Evolutionary conservation across 257 asterid species (phyloP), one percentile per base, ranked within the genome.

Genomic region (Craterostigma plantagineum): DNA sequence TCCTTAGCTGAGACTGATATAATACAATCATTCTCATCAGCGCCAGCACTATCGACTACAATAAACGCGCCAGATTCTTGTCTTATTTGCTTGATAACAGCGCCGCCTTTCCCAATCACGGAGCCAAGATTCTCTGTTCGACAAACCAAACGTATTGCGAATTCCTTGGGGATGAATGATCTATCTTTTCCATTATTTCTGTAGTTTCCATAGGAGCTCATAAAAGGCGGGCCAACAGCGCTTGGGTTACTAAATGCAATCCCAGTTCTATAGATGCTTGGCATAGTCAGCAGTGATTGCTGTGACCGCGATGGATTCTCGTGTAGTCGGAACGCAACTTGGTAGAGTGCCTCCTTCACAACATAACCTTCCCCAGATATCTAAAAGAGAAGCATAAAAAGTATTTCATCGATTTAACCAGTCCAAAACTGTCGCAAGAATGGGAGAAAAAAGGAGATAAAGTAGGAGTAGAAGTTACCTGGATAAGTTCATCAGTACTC

Each of bases 71-170:
- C 96, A 0, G 94, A 75, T 57, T 81, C 92, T 59, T 86, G 92
- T 38, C 96, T 69, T 57, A 86, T 73, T 56, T 81, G 91, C 56
- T 78, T 81, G 45, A 86, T 73, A 60, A 59, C 43, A 42, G 62
- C 55, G 53, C 94, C 94, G 34, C 92, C 92, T 60, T 86, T 86
- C 41, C 94, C 96, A 56, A 86, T 81, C 56, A 86, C 94, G 1
- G 79, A 76, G 37, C 96, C 96, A 17, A 86, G 63, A 54, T 81
- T 69, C 59, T 77, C 92, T 50, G 68, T 66, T 17, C 87, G 87
- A 38, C 94, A 81, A 37, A 86, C 73, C 57, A 81, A 57, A 45
- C 81, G 79, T 53, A 86, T 54, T 16, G 82, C 46, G 48, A 86
- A 77, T 49, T 81, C 94, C 59, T 58, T 77, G 18, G 61, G 45